phyloP scores from a whole-genome alignment of 2,329 filamentous ascomycete species.

The Clarireedia paspali region DNA sequence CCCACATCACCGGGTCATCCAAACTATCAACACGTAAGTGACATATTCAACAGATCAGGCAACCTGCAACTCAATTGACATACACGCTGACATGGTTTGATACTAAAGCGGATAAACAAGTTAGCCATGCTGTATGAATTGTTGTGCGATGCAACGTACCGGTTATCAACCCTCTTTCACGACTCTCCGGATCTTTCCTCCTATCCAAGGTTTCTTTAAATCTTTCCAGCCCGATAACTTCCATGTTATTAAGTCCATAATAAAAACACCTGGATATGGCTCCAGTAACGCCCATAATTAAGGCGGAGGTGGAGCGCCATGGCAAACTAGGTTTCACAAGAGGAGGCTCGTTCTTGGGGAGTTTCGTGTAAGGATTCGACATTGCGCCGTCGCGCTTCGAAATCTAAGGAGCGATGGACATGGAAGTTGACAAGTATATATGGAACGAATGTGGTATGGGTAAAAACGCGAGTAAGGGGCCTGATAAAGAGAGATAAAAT shows the following conservation, averaged over 20 bases:
- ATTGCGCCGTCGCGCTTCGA: background rate
- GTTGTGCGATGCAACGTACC: conserved; percentile 38
- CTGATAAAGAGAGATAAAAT: too few relatives aligned
- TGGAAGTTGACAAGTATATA: too few relatives aligned
- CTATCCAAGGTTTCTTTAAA: conserved; percentile 72
- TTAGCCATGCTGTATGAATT: too few relatives aligned
- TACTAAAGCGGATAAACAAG: conserved; percentile 40
- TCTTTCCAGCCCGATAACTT: conserved; percentile 67
- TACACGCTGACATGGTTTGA: conserved; percentile 88
- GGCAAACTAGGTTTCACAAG: conserved; percentile 34
- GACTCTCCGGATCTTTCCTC: conserved; percentile 55
- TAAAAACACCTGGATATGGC: conserved; percentile 67
- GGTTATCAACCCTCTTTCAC: conserved; percentile 74
- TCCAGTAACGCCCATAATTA: conserved; percentile 67
- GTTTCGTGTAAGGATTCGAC: conserved; percentile 8
- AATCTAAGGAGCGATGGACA: too few relatives aligned
- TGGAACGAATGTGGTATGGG: too few relatives aligned
- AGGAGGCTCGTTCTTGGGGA: conserved; percentile 4
- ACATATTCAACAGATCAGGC: background rate
- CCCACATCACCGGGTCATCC: conserved; percentile 94
- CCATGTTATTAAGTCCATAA: conserved; percentile 63
- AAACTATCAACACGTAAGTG: conserved; percentile 46
- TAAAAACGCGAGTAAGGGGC: too few relatives aligned
- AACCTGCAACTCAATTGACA: conserved; percentile 33
- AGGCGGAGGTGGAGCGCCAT: conserved; percentile 67